Base-by-base conservation (phyloP, 2,329 filamentous ascomycete species). In the Clonostachys rhizophaga region DNA sequence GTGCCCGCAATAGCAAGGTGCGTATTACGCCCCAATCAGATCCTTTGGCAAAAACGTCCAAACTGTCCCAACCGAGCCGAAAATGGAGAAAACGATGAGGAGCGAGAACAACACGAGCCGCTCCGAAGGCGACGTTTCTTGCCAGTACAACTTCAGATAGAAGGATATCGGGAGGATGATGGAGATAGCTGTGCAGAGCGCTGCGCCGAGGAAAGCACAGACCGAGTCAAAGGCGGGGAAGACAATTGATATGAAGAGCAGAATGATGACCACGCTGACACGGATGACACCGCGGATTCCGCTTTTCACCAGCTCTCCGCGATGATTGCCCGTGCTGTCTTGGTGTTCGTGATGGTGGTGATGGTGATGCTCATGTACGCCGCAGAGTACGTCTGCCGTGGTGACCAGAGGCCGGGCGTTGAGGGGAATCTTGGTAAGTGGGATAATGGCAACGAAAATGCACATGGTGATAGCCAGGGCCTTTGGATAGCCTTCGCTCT, bases 181-280 rank as follows among this genome's bases (percentile, higher is more conserved):
- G 67, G 92, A 97, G 54, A 97, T 95, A 16, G 89, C 89, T 58
- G 96, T 96, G 69, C 92, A 96, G 14, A 96, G 78, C 5, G 91
- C 87, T 37, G 87, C 89, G 12, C 94, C 92, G 70, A 97, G 84
- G 51, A 96, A 84, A 5, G 88, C 87, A 84, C 95, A 95, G 60
- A 96, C 91, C 45, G 85, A 84, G 62, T 96, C 91, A 59, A 96
- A 96, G 0, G 83, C 80, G 1, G 91, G 91, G 59, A 83, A 81
- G 3, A 75, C 50, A 43, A 83, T 74, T 7, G 91, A 83, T 49
- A 96, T 87, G 43, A 80, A 60, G 34, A 96, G 78, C 57, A 96
- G 89, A 3, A 86, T 54, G n/a, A 87, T 55, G 14, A 90, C 78
- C 13, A 84, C 83, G 14, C 79, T 52, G 3, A 95, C 67, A 39